phyloP scores from a whole-genome alignment of 192 early-diverging fungal genomes.

The Coemansia sp. region DNA sequence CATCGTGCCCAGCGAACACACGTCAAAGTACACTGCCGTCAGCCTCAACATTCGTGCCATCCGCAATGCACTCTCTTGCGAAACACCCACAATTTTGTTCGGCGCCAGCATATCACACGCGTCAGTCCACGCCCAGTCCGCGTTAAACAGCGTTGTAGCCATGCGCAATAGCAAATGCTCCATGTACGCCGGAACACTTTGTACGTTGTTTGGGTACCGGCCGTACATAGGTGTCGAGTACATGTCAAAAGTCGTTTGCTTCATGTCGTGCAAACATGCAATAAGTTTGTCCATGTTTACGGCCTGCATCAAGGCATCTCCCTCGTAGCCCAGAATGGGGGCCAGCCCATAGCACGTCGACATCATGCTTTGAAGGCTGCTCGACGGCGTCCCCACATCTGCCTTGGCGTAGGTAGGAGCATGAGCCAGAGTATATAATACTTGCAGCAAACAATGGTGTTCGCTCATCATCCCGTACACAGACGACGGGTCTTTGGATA shows the following conservation, averaged over 20 bases:
- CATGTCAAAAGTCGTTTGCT: slow-evolving; percentile 18
- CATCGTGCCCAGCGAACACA: slow-evolving; percentile 36
- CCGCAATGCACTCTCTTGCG: slow-evolving; percentile 10
- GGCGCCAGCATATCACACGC: slow-evolving; percentile 21
- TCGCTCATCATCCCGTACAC: slow-evolving; percentile 55
- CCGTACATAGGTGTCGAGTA: slow-evolving; percentile 38
- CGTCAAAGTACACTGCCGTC: slow-evolving; percentile 30
- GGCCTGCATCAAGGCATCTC: slow-evolving; percentile 41
- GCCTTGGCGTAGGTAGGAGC: no score
- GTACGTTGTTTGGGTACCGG: slow-evolving; percentile 23
- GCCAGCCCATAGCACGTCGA: slow-evolving; percentile 45
- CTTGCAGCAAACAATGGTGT: slow-evolving; percentile 36
- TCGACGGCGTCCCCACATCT: slow-evolving; percentile 15
- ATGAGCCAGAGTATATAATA: slow-evolving; percentile 17
- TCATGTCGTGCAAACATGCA: slow-evolving; percentile 44
- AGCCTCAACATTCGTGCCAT: slow-evolving; percentile 22
- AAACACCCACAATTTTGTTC: slow-evolving; percentile 10
- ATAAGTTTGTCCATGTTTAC: slow-evolving; percentile 45
- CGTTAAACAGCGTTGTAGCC: slow-evolving; percentile 39
- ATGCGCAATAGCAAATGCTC: slow-evolving; percentile 34
- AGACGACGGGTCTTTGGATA: slow-evolving; percentile 40
- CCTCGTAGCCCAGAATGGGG: slow-evolving; percentile 43
- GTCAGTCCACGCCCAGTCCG: slow-evolving; percentile 35
- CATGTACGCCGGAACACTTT: slow-evolving; percentile 17
- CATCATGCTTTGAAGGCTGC: slow-evolving; percentile 21